Percentiles rank a stretch among this genome's conserved stretches.
These are phyloP conservation scores for Guadua angustifolia DNA, from an alignment of 176 grass and related monocot genomes.

Conservation along the genomic window DNA sequence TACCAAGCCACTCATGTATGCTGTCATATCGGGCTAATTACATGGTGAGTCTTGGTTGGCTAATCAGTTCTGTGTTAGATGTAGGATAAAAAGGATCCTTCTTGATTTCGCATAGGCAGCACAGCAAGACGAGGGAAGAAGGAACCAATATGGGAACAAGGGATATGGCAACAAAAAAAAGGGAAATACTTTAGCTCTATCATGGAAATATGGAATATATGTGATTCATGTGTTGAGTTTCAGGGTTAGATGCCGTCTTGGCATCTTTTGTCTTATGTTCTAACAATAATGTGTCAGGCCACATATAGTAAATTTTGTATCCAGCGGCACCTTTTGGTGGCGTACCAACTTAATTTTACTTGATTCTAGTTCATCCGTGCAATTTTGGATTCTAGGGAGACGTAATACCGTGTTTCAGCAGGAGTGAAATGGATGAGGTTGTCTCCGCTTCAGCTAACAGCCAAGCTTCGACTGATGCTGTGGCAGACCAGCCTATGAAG, in stretches of 20 bases:
- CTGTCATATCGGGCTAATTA: not conserved
- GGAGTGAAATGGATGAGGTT: conserved; percentile 38
- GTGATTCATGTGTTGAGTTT: not conserved
- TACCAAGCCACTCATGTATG: not conserved
- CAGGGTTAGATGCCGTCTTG: not conserved
- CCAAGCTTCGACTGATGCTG: conserved; percentile 2
- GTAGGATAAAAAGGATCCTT: not conserved
- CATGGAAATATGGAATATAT: not conserved
- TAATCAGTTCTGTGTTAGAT: not conserved
- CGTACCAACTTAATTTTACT: not conserved
- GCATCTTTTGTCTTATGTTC: not conserved
- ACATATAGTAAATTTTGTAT: not conserved
- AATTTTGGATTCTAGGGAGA: conserved; percentile 3
- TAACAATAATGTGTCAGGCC: not conserved
- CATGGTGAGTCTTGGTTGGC: not conserved
- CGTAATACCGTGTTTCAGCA: not conserved
- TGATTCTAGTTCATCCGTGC: not conserved
- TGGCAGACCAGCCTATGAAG: conserved; percentile 39
- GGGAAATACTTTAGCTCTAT: not conserved
- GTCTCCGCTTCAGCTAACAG: conserved; percentile 6
- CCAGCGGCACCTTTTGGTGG: not conserved
- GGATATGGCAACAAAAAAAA: not conserved
- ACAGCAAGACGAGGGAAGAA: not conserved
- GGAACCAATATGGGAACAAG: not conserved
- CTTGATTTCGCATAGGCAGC: not conserved